Conservation (phyloP, 768 basidiomycete genomes). For the Sarcodon aspratus region DNA sequence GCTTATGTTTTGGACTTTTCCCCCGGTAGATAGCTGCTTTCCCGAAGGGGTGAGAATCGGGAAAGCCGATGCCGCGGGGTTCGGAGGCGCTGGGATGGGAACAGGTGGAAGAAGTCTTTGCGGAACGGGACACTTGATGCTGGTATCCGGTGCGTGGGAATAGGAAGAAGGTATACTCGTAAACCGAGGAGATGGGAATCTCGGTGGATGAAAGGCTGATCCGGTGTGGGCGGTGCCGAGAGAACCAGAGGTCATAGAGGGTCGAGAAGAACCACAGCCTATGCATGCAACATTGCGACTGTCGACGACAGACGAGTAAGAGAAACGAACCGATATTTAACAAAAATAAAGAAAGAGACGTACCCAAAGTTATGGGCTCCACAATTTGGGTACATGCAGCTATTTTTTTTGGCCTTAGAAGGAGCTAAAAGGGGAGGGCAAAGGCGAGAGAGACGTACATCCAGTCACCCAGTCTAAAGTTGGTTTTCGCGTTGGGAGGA, state of each 20-base stretch:
- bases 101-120: slow-evolving; percentile 1
- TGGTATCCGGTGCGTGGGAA: not conserved
- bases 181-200: slow-evolving; percentile 9
- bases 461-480: slow-evolving; percentile 23
- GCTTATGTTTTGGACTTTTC: slow-evolving; percentile 72
- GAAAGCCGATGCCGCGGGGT: slow-evolving; percentile 35
- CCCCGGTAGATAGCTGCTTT: slow-evolving; percentile 62
- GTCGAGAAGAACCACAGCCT: slow-evolving; percentile 59
- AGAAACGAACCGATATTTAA: not conserved
- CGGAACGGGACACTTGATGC: slow-evolving; percentile 1
- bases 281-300: slow-evolving; percentile 74
- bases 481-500: slow-evolving; percentile 20
- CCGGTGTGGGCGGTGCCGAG: slow-evolving; percentile 12
- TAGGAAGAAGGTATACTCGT: not conserved
- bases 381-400: slow-evolving; percentile 59
- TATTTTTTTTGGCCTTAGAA: slow-evolving; percentile 11
- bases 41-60: slow-evolving; percentile 79
- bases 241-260: slow-evolving; percentile 14
- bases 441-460: slow-evolving; percentile 12
- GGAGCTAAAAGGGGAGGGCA: not conserved
- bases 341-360: slow-evolving; percentile 20
- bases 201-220: slow-evolving; percentile 15
- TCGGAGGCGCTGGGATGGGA: slow-evolving; percentile 9
- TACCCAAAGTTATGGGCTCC: slow-evolving; percentile 82
- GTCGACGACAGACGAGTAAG: slow-evolving; percentile 28